Conservation (phyloP, 176 grass and related monocot species). For the Musa schizocarpa region DNA sequence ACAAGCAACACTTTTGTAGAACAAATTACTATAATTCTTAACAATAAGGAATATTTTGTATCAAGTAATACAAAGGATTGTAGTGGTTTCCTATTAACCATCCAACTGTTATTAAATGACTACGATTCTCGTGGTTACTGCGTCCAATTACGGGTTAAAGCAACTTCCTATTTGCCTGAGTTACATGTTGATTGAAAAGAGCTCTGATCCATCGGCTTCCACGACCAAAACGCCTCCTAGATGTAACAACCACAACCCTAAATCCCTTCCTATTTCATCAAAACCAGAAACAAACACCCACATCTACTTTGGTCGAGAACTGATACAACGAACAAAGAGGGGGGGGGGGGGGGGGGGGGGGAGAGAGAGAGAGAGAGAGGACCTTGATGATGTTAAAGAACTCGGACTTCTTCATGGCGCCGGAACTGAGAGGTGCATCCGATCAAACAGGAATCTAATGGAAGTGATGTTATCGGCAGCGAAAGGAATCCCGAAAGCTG, state of each 20-base stretch:
- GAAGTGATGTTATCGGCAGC: neutral
- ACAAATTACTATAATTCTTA: neutral
- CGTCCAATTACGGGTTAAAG: neutral
- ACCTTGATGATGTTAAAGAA: constrained; percentile 40
- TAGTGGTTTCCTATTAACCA: neutral
- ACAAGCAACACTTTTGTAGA: neutral
- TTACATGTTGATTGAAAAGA: neutral
- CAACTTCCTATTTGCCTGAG: neutral
- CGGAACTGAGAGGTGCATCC: neutral
- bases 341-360: neutral
- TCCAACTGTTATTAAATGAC: neutral
- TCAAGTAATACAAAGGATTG: neutral
- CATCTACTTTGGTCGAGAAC: neutral
- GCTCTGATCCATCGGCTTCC: neutral
- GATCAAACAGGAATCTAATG: neutral
- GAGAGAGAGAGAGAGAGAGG: neutral
- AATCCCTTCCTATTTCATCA: no score
- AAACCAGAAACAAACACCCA: no score
- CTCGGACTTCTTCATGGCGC: constrained; percentile 11
- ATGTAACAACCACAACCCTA: neutral
- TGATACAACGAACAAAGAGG: no score
- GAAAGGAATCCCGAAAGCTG: no score
- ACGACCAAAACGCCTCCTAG: neutral
- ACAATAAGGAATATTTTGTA: neutral
- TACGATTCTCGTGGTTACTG: neutral